These are phyloP conservation scores for Ambrosia artemisiifolia DNA, from an alignment of 129 eudicot genomes.

Conservation along the genomic window DNA sequence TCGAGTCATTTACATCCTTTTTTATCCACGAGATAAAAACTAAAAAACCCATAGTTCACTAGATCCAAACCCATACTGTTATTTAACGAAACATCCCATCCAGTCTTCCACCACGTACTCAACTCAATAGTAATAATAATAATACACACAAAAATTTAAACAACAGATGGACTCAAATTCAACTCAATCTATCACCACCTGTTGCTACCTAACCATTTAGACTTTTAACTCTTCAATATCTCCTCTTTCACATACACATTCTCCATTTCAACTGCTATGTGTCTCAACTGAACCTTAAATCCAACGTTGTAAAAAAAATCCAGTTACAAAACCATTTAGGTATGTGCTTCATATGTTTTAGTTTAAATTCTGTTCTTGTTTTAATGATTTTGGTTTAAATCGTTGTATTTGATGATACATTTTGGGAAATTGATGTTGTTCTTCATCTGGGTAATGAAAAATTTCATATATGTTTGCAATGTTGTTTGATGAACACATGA, in stretches of 20 bases:
- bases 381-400: background rate
- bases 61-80: background rate
- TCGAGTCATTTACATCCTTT: too few relatives aligned
- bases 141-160: constrained; percentile 3
- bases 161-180: constrained; percentile 11
- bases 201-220: constrained; percentile 19
- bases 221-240: constrained; percentile 7
- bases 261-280: background rate
- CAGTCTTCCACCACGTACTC: constrained; percentile 20
- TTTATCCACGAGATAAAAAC: background rate
- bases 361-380: constrained; percentile 1
- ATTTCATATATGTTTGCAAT: constrained; percentile 3
- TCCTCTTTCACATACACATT: constrained; percentile 15
- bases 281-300: background rate
- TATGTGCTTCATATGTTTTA: constrained; percentile 13
- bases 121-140: background rate
- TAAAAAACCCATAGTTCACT: background rate
- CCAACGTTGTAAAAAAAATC: background rate
- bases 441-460: constrained; percentile 21
- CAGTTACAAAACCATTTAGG: constrained; percentile 15
- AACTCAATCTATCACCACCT: background rate
- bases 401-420: background rate
- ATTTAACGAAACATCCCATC: too few relatives aligned
- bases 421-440: constrained; percentile 15
- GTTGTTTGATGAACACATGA: constrained; percentile 16